These are phyloP conservation scores for Adansonia madagascariensis DNA, from an alignment of 441 rosid species.

Conservation along the genomic window DNA sequence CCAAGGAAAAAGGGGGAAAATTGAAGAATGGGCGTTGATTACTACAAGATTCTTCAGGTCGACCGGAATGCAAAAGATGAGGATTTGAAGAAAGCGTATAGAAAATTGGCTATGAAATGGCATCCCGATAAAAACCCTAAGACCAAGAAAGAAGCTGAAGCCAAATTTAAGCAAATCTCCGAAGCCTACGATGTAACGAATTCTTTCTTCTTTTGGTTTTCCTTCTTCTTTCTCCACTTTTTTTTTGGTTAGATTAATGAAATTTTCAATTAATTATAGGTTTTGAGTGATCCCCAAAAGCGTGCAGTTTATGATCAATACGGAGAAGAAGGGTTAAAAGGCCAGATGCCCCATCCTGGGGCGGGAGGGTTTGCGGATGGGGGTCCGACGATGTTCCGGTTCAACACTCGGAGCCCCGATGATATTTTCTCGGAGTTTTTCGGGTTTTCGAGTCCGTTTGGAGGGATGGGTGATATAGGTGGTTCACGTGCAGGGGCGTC, in stretches of 20 bases:
- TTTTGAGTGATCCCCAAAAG: slow-evolving; percentile 80
- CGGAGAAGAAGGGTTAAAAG: slow-evolving; percentile 84
- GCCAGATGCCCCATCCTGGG: slow-evolving; percentile 71
- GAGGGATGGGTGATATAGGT: slow-evolving; percentile 56
- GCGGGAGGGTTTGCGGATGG: slow-evolving; percentile 47
- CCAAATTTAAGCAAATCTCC: slow-evolving; percentile 82
- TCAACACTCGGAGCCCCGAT: slow-evolving; percentile 71
- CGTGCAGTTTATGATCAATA: slow-evolving; percentile 75
- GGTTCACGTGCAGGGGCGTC: slow-evolving; percentile 51
- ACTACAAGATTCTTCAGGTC: slow-evolving; percentile 68
- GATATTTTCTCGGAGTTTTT: slow-evolving; percentile 83
- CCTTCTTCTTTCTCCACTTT: no score
- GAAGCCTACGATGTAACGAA: slow-evolving; percentile 73
- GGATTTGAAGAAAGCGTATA: slow-evolving; percentile 82
- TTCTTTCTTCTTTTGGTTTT: not conserved
- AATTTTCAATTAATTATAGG: slow-evolving; percentile 38
- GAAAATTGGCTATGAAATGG: slow-evolving; percentile 91
- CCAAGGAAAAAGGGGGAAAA: not conserved
- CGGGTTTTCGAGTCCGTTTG: slow-evolving; percentile 62
- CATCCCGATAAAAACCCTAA: slow-evolving; percentile 90
- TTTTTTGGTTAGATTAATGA: no score
- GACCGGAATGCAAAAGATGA: slow-evolving; percentile 75
- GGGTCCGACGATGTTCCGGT: slow-evolving; percentile 52
- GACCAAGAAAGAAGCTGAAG: slow-evolving; percentile 76
- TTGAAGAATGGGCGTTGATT: slow-evolving; percentile 55